Evolutionary conservation across 805 yeast genomes (phyloP).

Genomic region (Suhomyces canberraensis): DNA sequence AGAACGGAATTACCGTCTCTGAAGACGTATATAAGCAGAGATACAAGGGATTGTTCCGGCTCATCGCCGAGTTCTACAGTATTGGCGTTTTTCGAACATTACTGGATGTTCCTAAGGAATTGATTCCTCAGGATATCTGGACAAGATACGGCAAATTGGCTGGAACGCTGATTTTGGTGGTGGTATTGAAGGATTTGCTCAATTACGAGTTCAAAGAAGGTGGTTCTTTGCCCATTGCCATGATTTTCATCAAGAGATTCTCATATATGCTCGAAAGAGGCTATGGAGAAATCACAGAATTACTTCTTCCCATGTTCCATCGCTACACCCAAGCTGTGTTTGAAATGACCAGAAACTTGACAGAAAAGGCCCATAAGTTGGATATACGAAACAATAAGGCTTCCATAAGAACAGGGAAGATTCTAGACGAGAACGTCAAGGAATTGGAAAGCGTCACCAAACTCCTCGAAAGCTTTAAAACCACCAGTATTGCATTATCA

Average conservation of each 20-base stretch:
- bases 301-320: conserved; percentile 36
- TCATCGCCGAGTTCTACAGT: conserved; percentile 56
- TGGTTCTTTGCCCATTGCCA: conserved; percentile 36
- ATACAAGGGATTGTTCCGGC: conserved; percentile 46
- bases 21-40: conserved; percentile 24
- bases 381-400: conserved; percentile 46
- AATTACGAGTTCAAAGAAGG: conserved; percentile 27
- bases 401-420: conserved; percentile 65
- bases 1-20: conserved; percentile 11
- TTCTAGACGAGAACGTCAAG: conserved; percentile 41
- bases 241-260: conserved; percentile 50
- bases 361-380: conserved; percentile 32
- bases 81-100: conserved; percentile 53
- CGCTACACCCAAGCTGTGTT: conserved; percentile 44
- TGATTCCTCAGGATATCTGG: conserved; percentile 43
- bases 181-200: conserved; percentile 37
- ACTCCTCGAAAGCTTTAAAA: conserved; percentile 44
- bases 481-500: conserved; percentile 42
- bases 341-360: conserved; percentile 30
- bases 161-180: conserved; percentile 37
- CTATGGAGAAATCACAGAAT: neutral
- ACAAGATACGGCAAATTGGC: conserved; percentile 25
- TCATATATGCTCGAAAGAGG: conserved; percentile 26
- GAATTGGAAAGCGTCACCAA: conserved; percentile 30
- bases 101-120: conserved; percentile 39